phyloP scores from a whole-genome alignment of 176 grass and related monocot species.

The Oryza rufipogon region DNA sequence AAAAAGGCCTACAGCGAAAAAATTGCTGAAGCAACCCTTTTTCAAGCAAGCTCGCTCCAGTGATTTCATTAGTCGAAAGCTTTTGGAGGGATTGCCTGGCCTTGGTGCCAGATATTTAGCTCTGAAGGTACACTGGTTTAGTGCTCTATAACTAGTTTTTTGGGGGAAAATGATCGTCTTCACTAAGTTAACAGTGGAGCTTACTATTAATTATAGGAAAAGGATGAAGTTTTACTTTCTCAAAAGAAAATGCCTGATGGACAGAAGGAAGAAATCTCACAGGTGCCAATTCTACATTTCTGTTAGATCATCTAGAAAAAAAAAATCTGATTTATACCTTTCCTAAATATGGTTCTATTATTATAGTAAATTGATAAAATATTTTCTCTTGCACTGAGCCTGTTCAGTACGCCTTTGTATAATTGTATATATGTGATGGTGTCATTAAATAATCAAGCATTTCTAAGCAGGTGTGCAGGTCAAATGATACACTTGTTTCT shows the following conservation, averaged over 20 bases:
- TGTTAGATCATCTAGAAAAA: slow-evolving; percentile 1
- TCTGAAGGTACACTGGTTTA: slow-evolving; percentile 71
- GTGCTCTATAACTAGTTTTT: slow-evolving; percentile 30
- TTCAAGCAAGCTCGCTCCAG: slow-evolving; percentile 92
- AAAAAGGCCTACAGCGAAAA: slow-evolving; percentile 81
- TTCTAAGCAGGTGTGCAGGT: not conserved
- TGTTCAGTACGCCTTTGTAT: slow-evolving; percentile 3
- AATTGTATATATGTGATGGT: not conserved
- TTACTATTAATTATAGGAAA: slow-evolving; percentile 60
- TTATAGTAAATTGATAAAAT: slow-evolving; percentile 8
- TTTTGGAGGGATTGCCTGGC: slow-evolving; percentile 89
- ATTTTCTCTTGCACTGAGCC: not conserved
- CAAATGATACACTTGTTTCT: not conserved
- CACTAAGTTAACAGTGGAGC: slow-evolving; percentile 11
- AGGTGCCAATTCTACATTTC: slow-evolving; percentile 61
- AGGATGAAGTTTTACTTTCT: slow-evolving; percentile 86
- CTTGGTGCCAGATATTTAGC: slow-evolving; percentile 85
- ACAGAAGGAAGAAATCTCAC: slow-evolving; percentile 92
- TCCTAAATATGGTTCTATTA: slow-evolving; percentile 4
- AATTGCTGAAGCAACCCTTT: slow-evolving; percentile 85
- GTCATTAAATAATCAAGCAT: slow-evolving; percentile 18
- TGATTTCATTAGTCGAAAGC: slow-evolving; percentile 76
- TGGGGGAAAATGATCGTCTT: slow-evolving; percentile 17
- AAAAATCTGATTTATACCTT: slow-evolving; percentile 5
- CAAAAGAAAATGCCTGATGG: slow-evolving; percentile 97